Base-by-base conservation (phyloP, 2,329 filamentous ascomycete species). In the Lachnellula subtilissima region DNA sequence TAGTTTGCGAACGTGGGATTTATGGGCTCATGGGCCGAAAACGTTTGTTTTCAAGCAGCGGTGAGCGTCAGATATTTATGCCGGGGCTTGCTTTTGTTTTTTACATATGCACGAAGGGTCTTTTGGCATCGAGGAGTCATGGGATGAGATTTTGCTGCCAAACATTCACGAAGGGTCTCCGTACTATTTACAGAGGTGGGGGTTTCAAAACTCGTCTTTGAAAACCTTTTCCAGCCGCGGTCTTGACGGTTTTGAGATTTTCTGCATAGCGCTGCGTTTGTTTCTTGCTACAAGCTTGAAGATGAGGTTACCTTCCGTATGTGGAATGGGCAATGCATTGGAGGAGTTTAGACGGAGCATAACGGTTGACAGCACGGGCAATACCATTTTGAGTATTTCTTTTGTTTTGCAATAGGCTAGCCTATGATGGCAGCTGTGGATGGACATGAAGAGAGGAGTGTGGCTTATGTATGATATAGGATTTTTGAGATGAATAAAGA, bases 201-300 rank as follows among this genome's bases (percentile, higher is more conserved):
- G 28, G 28, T 32, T 32, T 9, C 2, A 32, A 7, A 11, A 32
- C 28, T 32, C 28, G 28, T 7, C 8, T 32, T 32, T 32, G 28
- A 32, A 32, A 32, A 9, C 28, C 3, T 25, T 25, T 32, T 9
- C 28, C 28, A 32, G 37, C 14, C 14, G 37, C 37, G 37, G 14
- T 11, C 8, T 23, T 17, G 42, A 11, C 36, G 22, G 25, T 36
- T 37, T 15, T 22, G 53, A 51, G 17, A 39, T 28, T 52, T 52
- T 42, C 49, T 50, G 54, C 52, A 57, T 55, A 57, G 54, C 53
- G 48, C 32, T 36, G 46, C 19, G 42, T 15, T 22, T 50, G 42
- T 5, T 11, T 45, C 5, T 23, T 12, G 15, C n/a, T 45, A 45
- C 23, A 25, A 9, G 9, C 12, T 47, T 6, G 23, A 12, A 47